A percentile compares a stretch with the other conserved stretches of the same genome.
Conservation (phyloP, 2,329 filamentous ascomycete genomes). For the Pyrenophora graminea region DNA sequence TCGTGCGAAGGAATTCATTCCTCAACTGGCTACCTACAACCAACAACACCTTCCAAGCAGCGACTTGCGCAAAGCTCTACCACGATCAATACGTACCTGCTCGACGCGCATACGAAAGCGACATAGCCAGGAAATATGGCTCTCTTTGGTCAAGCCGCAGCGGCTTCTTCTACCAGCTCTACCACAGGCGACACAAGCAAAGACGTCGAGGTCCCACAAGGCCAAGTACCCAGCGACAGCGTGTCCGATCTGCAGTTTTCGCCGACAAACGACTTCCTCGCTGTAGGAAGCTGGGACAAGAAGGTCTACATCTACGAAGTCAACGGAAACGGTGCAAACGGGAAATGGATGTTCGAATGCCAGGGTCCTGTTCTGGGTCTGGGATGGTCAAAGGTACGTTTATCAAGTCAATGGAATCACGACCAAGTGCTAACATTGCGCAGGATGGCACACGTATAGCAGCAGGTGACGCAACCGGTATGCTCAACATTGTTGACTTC, state of each 20-base stretch:
- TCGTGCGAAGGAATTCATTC: constrained; percentile 13
- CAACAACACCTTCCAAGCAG: not conserved
- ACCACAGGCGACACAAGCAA: constrained; percentile 90
- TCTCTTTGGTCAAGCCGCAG: constrained; percentile 60
- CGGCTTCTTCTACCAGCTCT: constrained; percentile 62
- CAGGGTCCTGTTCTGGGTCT: constrained; percentile 78
- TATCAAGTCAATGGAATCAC: not conserved
- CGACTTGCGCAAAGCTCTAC: constrained; percentile 32
- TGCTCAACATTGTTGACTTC: constrained; percentile 85
- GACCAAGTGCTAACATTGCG: constrained; percentile 16
- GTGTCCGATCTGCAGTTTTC: constrained; percentile 88
- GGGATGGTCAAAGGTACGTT: constrained; percentile 82
- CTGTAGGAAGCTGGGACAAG: constrained; percentile 95
- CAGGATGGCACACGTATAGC: constrained; percentile 90
- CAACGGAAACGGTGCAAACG: constrained; percentile 77
- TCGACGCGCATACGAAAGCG: constrained; percentile 9
- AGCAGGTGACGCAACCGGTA: constrained; percentile 88
- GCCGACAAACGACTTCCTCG: constrained; percentile 75
- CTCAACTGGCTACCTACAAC: not conserved
- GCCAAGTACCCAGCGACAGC: constrained; percentile 74
- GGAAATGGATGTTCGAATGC: constrained; percentile 84
- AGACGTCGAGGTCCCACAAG: constrained; percentile 77
- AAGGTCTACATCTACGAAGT: constrained; percentile 98
- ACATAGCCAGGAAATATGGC: constrained; percentile 55
- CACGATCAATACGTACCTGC: constrained; percentile 7